These are phyloP conservation scores for Lecanicillium sp. DNA, from an alignment of 2,329 filamentous ascomycete species.

Conservation along the genomic window DNA sequence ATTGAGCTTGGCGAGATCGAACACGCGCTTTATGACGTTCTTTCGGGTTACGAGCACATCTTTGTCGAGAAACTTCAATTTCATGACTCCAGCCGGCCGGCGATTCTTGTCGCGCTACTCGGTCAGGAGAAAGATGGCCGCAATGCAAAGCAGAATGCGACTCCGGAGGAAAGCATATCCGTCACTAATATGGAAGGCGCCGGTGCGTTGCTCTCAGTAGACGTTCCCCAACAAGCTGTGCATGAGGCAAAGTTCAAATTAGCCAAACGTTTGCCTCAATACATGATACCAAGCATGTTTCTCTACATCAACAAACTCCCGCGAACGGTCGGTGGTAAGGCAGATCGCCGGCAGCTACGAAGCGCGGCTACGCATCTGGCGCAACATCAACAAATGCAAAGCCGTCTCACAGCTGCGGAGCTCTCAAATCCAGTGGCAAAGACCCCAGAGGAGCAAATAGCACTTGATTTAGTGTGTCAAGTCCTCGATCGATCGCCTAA, in stretches of 20 bases:
- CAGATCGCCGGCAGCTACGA: constrained; percentile 36
- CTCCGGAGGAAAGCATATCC: constrained; percentile 35
- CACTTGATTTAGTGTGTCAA: constrained; percentile 31
- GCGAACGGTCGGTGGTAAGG: constrained; percentile 36
- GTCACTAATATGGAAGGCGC: neutral
- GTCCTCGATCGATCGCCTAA: constrained; percentile 29
- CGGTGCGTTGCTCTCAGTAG: constrained; percentile 17
- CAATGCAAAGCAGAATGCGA: constrained; percentile 30
- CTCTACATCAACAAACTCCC: constrained; percentile 36
- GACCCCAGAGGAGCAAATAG: constrained; percentile 29
- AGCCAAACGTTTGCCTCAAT: constrained; percentile 5
- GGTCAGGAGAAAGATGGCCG: constrained; percentile 47
- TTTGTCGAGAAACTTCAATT: too few species aligned
- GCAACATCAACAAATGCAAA: constrained; percentile 26
- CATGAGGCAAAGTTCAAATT: neutral
- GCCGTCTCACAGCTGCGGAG: neutral
- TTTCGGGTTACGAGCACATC: too few species aligned
- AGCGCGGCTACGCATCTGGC: constrained; percentile 31
- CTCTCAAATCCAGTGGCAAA: constrained; percentile 27
- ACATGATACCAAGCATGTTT: constrained; percentile 38
- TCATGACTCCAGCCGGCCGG: too few species aligned
- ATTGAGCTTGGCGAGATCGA: constrained; percentile 48
- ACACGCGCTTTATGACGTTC: constrained; percentile 33
- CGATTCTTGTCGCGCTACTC: constrained; percentile 38
- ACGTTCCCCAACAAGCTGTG: constrained; percentile 21